Percentiles rank a stretch among this genome's conserved stretches.
These are phyloP conservation scores for Microcera coccophila DNA, from an alignment of 2,329 filamentous ascomycete species.

Conservation along the genomic window DNA sequence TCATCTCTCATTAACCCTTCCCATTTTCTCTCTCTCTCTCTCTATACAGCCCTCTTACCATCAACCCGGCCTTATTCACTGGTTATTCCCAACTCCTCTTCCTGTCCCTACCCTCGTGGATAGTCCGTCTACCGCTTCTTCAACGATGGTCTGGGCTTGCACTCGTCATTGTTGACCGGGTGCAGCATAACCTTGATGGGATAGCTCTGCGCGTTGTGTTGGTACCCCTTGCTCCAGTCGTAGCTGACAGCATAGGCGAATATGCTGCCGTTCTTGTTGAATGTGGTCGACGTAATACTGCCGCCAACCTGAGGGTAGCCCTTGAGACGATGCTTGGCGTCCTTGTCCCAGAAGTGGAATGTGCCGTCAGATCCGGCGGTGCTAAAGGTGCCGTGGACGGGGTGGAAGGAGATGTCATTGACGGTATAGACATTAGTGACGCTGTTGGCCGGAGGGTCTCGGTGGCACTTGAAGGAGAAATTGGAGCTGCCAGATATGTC, in stretches of 20 bases:
- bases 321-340: conserved; percentile 83
- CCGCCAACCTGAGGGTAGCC: conserved; percentile 82
- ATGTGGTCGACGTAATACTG: conserved; percentile 86
- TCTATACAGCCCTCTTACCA: conserved; percentile 6
- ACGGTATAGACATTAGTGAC: conserved; percentile 88
- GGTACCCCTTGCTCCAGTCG: conserved; percentile 97
- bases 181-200: conserved; percentile 84
- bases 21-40: conserved; percentile 10
- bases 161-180: conserved; percentile 61
- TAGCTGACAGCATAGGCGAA: conserved; percentile 91
- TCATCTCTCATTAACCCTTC: conserved; percentile 27
- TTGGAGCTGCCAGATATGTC: conserved; percentile 59
- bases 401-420: conserved; percentile 97
- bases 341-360: conserved; percentile 96
- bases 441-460: conserved; percentile 71
- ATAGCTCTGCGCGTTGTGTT: conserved; percentile 69
- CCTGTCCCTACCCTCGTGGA: background rate
- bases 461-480: conserved; percentile 99
- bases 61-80: conserved; percentile 1
- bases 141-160: conserved; percentile 56
- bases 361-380: conserved; percentile 94
- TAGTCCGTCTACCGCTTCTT: conserved; percentile 52
- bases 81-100: conserved; percentile 2
- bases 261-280: conserved; percentile 79
- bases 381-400: conserved; percentile 94